phyloP scores from a whole-genome alignment of 176 grass and related monocot species.

The Ensete ventricosum region DNA sequence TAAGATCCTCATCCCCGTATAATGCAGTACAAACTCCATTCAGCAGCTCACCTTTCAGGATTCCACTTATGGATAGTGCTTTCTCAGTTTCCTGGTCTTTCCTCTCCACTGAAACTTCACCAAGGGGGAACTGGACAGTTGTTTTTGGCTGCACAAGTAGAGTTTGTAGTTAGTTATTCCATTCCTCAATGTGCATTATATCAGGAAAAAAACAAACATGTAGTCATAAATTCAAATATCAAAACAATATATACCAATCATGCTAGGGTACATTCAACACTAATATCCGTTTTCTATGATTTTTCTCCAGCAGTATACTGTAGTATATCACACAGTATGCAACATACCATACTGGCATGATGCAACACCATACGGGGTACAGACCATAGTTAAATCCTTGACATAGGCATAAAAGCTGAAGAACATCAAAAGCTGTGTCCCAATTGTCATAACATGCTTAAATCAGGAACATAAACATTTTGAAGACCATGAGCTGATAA shows the following conservation, averaged over 20 bases:
- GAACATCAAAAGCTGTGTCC: not conserved
- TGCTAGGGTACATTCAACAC: not conserved
- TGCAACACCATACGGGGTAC: not conserved
- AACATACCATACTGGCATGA: not conserved
- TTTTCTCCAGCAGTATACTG: not conserved
- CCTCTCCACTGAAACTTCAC: conserved; percentile 69
- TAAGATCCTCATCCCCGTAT: conserved; percentile 65
- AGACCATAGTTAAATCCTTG: no score
- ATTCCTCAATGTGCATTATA: not conserved
- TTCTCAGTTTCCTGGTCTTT: conserved; percentile 47
- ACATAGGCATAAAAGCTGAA: not conserved
- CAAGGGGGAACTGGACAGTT: conserved; percentile 64
- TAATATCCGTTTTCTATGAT: not conserved
- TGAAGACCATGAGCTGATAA: no score
- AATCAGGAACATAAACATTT: not conserved
- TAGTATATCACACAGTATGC: not conserved
- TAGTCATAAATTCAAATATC: not conserved
- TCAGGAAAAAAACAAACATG: not conserved
- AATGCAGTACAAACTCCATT: conserved; percentile 64
- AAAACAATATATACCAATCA: no score
- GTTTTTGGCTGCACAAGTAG: conserved; percentile 60
- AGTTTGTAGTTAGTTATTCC: not conserved
- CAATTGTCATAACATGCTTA: not conserved
- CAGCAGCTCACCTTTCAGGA: conserved; percentile 61
- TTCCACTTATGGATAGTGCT: conserved; percentile 46